Evolutionary conservation across 352 stramenopile genomes (phyloP), one percentile per base, ranked within the genome.

Genomic region (Phytophthora chlamydospora): DNA sequence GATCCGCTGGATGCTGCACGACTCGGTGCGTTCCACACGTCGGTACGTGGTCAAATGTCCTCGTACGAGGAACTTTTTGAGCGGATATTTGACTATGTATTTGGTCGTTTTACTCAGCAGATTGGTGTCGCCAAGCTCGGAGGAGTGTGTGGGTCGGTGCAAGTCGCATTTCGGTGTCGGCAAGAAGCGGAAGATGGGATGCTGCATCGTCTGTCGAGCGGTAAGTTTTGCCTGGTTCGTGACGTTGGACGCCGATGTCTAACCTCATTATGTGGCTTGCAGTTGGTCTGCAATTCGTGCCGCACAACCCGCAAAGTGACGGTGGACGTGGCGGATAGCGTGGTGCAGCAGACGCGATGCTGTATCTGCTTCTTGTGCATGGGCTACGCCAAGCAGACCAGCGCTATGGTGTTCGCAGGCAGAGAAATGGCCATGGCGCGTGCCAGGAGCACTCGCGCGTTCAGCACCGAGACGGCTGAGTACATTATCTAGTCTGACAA

Each of bases 1-100:
- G 24, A 69, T 81, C 29, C 59, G 68, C 10, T 82, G 69, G 73
- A 82, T 82, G 73, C 49, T 77, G 56, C 69, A 71, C 41, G 66
- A 82, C 33, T 68, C 70, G 2, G 53, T 62, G n/a, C 48, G 58
- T 0, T 57, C 58, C 2, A 76, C 45, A 27, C 67, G 62, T 44
- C 57, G 48, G 70, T 75, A 52, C 7, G 63, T 56, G 8, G 11
- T 34, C 31, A 3, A 48, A 17, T 16, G 21, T 27, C 3, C 24
- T 27, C 24, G 24, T 27, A 27, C 21, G 21, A 27, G 17, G 16
- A 8, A 13, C 35, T 2, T 17, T 19, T 2, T 54, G 7, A 9
- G 24, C 33, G n/a, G 12, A 33, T 46, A 34, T 6, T 21, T 48
- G 50, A 32, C 40, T 43, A 19, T 39, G 36, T 19, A n/a, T 16